A percentile compares a stretch with the other conserved stretches of the same genome.
phyloP scores from a whole-genome alignment of 2,329 filamentous ascomycete species.

The Penicillium capsulatum region DNA sequence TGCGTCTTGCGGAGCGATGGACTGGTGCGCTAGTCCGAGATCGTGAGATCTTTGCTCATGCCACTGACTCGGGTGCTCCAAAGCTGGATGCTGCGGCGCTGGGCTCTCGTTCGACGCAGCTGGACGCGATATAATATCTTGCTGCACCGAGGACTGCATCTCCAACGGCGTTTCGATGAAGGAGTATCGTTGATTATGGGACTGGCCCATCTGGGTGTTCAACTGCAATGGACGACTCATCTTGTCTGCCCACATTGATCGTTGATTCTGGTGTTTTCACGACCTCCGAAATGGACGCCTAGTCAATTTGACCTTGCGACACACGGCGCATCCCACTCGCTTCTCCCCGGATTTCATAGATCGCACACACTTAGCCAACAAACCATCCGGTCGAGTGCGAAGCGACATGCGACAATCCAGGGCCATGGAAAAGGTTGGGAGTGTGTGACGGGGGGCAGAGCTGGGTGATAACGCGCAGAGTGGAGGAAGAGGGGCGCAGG shows the following conservation, averaged over 20 bases:
- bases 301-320: conserved; percentile 1
- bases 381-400: neutral
- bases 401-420: conserved; percentile 8
- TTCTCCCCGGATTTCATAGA: conserved; percentile 2
- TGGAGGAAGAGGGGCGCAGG: conserved; percentile 11
- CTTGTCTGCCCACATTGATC: conserved; percentile 4
- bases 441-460: conserved; percentile 9
- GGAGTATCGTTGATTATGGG: conserved; percentile 17
- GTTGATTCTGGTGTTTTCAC: too few relatives aligned
- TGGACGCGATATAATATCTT: neutral
- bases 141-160: conserved; percentile 9
- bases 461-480: conserved; percentile 8
- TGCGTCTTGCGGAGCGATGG: neutral
- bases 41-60: neutral
- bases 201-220: conserved; percentile 13
- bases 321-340: conserved; percentile 3
- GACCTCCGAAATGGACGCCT: too few relatives aligned
- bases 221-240: conserved; percentile 19
- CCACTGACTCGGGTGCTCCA: too few relatives aligned
- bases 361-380: conserved; percentile 2
- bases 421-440: conserved; percentile 2
- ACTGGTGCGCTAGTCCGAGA: neutral
- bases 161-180: conserved; percentile 23
- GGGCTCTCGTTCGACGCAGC: neutral
- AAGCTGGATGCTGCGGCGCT: conserved; percentile 1